These are phyloP conservation scores for Withania somnifera DNA, from an alignment of 305 asterid genomes.

Conservation along the genomic window DNA sequence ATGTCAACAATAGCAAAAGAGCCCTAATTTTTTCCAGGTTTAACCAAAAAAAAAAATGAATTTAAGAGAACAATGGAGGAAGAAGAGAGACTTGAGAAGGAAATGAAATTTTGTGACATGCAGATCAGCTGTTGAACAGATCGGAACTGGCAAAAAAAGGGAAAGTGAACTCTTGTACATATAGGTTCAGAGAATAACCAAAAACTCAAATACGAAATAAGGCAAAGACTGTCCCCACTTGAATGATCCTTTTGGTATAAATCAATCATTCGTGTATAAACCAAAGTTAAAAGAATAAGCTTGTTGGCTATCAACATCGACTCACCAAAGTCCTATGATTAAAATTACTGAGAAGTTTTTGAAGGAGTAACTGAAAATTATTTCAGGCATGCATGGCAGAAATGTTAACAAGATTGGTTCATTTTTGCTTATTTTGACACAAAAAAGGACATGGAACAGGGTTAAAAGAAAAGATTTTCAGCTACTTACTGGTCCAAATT, in stretches of 20 bases:
- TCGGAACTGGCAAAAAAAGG: background rate
- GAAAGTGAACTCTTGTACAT: background rate
- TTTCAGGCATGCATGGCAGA: background rate
- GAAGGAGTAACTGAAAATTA: background rate
- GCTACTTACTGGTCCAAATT: conserved; percentile 81
- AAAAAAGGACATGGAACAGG: background rate
- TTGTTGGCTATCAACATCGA: background rate
- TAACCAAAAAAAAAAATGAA: background rate
- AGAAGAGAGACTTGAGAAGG: background rate
- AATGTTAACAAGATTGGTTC: background rate
- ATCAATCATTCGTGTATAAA: background rate
- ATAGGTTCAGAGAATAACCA: background rate
- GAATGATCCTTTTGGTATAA: no score
- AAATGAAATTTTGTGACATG: background rate
- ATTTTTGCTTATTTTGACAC: background rate
- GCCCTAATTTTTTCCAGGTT: background rate
- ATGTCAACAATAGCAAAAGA: background rate
- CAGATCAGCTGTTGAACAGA: background rate
- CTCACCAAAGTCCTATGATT: background rate
- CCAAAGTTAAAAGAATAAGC: background rate
- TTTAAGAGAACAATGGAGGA: background rate
- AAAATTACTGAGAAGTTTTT: background rate
- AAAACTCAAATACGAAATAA: background rate
- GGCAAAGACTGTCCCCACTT: background rate
- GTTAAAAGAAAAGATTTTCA: background rate